Evolutionary conservation across 164 flowering plant genomes (phyloP), one percentile per base, ranked within the genome.

Genomic region (Euptelea pleiosperma): DNA sequence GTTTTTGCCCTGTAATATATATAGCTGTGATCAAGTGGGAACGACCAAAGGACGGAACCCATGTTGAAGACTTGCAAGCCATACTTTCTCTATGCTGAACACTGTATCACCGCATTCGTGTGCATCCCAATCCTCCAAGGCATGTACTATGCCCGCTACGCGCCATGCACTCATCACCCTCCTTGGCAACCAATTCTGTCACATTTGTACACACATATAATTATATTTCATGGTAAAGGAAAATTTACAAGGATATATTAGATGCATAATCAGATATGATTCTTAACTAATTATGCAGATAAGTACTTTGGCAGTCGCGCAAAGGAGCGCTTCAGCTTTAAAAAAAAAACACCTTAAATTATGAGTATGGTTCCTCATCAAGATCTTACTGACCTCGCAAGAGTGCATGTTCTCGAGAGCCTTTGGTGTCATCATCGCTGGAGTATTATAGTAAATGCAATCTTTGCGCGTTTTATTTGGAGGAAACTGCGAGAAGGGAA

Each of bases 401-500:
- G 91, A 74, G 39, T 85, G 77, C 30, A 85, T 43, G 37, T 82
- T 81, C 41, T 69, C 73, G 0, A 85, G 55, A 55, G 81, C 69
- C 2, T 44, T n/a, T 0, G 88, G 91, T 46, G 69, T 55, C 9
- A 62, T 22, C 86, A 85, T 70, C 3, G 88, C 72, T 1, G 86
- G 86, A 2, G 88, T 82, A 62, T 16, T 40, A 49, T 70, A 50
- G 66, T 79, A 85, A 44, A 65, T 57, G 64, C 91, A 85, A 31
- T 82, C 91, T 2, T 57, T 70, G 9, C 84, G 75, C 11, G 55
- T 4, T 66, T 66, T 69, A 55, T 48, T 70, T 0, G 75, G 75
- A 19, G 84, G 88, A 53, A 83, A 67, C 44, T 72, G 76, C 1
- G 83, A 77, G 42, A 69, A 71, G 0, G 90, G 90, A 57, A 82